Conservation (phyloP, 352 stramenopile species). For the Globisporangium splendens region DNA sequence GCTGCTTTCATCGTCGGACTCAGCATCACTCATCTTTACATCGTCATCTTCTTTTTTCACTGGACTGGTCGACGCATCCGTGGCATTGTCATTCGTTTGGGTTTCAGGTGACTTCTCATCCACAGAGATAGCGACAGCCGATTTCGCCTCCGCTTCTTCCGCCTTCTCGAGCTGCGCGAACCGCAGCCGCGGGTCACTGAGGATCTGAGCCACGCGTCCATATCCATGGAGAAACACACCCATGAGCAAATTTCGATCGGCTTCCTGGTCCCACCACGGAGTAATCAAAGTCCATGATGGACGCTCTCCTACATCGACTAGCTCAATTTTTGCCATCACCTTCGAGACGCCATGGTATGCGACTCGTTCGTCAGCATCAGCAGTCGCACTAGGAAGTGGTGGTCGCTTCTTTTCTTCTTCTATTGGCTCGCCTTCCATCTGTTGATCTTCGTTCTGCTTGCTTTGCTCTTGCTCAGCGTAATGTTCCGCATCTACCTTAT, state of each 20-base stretch:
- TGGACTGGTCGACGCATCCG: not conserved
- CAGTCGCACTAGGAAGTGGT: slow-evolving; percentile 24
- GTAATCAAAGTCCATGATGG: slow-evolving; percentile 81
- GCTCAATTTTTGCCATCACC: slow-evolving; percentile 51
- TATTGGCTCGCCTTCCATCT: slow-evolving; percentile 10
- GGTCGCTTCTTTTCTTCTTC: slow-evolving; percentile 5
- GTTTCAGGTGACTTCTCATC: not conserved
- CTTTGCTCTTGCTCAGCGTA: slow-evolving; percentile 8
- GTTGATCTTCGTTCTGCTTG: slow-evolving; percentile 10
- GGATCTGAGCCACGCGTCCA: slow-evolving; percentile 78
- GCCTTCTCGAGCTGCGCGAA: slow-evolving; percentile 68
- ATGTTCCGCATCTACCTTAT: slow-evolving; percentile 58
- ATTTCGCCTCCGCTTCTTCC: slow-evolving; percentile 16
- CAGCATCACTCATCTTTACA: slow-evolving; percentile 37
- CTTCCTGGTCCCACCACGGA: slow-evolving; percentile 81
- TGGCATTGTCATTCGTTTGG: slow-evolving; percentile 20
- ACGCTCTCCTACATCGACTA: slow-evolving; percentile 70
- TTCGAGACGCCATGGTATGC: slow-evolving; percentile 68
- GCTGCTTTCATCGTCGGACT: slow-evolving; percentile 43
- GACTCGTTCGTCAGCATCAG: slow-evolving; percentile 72
- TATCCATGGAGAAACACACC: slow-evolving; percentile 87
- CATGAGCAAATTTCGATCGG: slow-evolving; percentile 73
- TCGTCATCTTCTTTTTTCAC: slow-evolving; percentile 18
- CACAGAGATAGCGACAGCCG: slow-evolving; percentile 6
- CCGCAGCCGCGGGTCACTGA: slow-evolving; percentile 65